Base-by-base conservation (phyloP, 768 basidiomycete genomes). In the Naganishia vishniacii region DNA sequence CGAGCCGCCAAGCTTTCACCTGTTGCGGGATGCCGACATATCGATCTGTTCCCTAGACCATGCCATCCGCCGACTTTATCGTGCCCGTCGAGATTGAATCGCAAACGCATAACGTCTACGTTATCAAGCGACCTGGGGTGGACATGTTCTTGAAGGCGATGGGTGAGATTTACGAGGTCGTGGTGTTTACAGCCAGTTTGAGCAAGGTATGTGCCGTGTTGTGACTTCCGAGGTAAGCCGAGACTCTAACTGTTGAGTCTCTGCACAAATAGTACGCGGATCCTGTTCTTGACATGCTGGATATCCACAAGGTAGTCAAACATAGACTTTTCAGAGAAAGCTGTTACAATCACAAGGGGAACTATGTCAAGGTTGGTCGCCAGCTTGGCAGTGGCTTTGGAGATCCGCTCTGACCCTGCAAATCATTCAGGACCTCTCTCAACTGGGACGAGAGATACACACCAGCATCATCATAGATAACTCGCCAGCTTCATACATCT, bases 1-100 rank as follows among this genome's bases (percentile, higher is more conserved):
- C 44, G 12, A 4, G 1, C 13, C 13, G 41, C 23, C 5, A 20
- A 5, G 20, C 18, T 20, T 3, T 15, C 15, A 34, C 18, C 62
- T 45, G 29, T 42, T 1, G 5, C 58, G 20, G 40, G 20, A 28
- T 45, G 23, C 25, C 26, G 48, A 3, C 13, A 4, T 9, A 48
- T 48, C 59, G 25, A 25, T 18, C 18, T 46, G 18, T 48, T 25
- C 48, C 65, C 15, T 74, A 98, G 93, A 89, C 92, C 61, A 90
- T 98, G 65, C 83, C 82, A 68, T 88, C 91, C 72, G 92, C 94
- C 31, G 95, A 99, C 80, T 99, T 91, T 78, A 90, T 98, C 67
- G 94, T 99, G 3, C 95, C 95, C 4, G 95, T 99, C 26, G 95
- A 98, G 79, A 99, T 99, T 67, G 95, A 99, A 75, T 92, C 89